Conservation (phyloP, 2,329 filamentous ascomycete species). For the Chrysoporthe cubensis region DNA sequence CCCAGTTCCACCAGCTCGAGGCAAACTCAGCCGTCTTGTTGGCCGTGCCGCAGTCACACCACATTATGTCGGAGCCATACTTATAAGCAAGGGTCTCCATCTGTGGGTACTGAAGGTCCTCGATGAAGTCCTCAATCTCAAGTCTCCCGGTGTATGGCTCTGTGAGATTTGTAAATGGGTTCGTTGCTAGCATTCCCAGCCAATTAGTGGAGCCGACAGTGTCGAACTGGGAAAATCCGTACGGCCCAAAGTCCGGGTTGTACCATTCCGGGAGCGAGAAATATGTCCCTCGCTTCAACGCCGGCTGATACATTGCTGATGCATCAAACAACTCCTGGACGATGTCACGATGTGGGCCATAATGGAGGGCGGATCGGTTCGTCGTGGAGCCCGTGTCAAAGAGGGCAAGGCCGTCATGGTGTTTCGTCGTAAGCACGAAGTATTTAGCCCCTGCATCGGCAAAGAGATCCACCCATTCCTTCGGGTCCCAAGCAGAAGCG, state of each 20-base stretch:
- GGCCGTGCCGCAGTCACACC: conserved; percentile 52
- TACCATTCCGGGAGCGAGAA: conserved; percentile 56
- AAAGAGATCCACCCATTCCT: conserved; percentile 58
- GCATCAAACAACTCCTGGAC: conserved; percentile 49
- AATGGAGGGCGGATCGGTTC: conserved; percentile 46
- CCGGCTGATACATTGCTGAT: conserved; percentile 45
- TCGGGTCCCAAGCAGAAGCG: conserved; percentile 52
- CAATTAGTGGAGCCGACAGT: conserved; percentile 38
- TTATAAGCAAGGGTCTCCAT: conserved; percentile 49
- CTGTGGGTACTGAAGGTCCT: conserved; percentile 50
- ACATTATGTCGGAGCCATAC: conserved; percentile 52
- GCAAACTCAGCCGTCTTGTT: conserved; percentile 48
- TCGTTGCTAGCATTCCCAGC: conserved; percentile 44
- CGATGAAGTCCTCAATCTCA: conserved; percentile 45
- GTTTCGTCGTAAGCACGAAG: conserved; percentile 52
- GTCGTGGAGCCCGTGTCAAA: conserved; percentile 46
- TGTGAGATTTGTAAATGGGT: conserved; percentile 46
- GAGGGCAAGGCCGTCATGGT: conserved; percentile 52
- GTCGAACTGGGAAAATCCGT: conserved; percentile 45
- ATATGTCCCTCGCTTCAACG: conserved; percentile 49
- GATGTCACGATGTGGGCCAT: conserved; percentile 46
- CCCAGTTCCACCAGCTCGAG: conserved; percentile 46
- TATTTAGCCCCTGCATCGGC: conserved; percentile 55
- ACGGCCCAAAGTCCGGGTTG: conserved; percentile 49
- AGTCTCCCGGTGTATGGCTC: conserved; percentile 49